phyloP scores from a whole-genome alignment of 78 protist genomes.

The Dictyostelium capitatum region DNA sequence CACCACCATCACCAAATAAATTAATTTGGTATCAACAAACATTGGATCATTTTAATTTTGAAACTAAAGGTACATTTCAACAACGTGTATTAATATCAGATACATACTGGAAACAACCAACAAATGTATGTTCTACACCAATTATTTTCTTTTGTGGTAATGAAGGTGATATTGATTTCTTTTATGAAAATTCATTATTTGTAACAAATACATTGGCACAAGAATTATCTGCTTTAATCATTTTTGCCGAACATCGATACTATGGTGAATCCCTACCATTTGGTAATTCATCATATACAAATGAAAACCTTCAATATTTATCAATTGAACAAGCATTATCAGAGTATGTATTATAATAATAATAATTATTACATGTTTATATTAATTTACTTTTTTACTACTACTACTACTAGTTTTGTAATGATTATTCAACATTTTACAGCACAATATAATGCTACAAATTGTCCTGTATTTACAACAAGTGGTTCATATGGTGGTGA shows the following conservation, averaged over 20 bases:
- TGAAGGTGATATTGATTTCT: conserved; percentile 84
- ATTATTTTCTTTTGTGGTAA: conserved; percentile 93
- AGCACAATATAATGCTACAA: conserved; percentile 1
- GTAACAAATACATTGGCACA: conserved; percentile 72
- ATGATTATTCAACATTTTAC: conserved; percentile 59
- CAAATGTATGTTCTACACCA: conserved; percentile 10
- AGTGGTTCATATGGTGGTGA: conserved; percentile 67
- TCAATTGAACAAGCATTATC: conserved; percentile 60
- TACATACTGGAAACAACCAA: conserved; percentile 26
- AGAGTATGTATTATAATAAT: neutral
- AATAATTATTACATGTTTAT: too few species aligned
- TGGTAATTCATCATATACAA: conserved; percentile 34
- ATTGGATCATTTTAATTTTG: conserved; percentile 79
- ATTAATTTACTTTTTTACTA: too few species aligned
- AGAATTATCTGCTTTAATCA: conserved; percentile 61
- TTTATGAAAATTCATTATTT: conserved; percentile 84
- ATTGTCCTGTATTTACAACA: conserved; percentile 44
- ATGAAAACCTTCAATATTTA: conserved; percentile 14
- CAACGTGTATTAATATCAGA: conserved; percentile 28
- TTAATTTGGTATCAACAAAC: conserved; percentile 44
- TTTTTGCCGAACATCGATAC: conserved; percentile 83
- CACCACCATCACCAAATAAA: conserved; percentile 3
- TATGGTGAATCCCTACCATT: conserved; percentile 85
- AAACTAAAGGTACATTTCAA: conserved; percentile 22
- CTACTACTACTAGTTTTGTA: too few species aligned